A percentile compares a stretch with the other conserved stretches of the same genome.
Conservation (phyloP, 768 basidiomycete species). For the Lactarius evosmus region DNA sequence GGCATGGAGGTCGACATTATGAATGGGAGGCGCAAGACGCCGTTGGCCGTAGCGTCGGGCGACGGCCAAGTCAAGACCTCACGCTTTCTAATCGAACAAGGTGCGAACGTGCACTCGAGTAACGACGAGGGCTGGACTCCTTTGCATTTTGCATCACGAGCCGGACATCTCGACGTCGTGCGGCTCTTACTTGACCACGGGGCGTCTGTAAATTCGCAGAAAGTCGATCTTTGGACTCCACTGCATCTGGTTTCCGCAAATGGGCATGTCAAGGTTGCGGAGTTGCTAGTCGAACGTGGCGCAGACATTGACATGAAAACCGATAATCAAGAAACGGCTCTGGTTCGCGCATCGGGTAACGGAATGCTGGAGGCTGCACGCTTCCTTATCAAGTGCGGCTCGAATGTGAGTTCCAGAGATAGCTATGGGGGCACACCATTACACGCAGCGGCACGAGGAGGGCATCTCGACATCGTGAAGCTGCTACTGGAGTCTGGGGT, state of each 20-base stretch:
- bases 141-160: background rate
- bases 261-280: background rate
- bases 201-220: background rate
- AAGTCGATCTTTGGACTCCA: background rate
- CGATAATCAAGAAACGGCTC: background rate
- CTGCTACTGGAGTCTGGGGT: background rate
- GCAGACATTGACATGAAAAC: background rate
- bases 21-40: too few relatives aligned
- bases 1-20: too few relatives aligned
- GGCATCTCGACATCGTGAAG: background rate
- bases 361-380: background rate
- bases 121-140: too few relatives aligned
- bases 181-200: background rate
- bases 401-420: background rate
- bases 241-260: rapidly evolving
- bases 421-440: background rate
- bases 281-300: background rate
- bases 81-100: too few relatives aligned
- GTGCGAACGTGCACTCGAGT: too few relatives aligned
- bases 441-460: background rate
- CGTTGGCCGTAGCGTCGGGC: too few relatives aligned
- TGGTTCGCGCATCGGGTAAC: background rate
- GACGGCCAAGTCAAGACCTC: too few relatives aligned
- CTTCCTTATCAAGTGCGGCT: background rate
- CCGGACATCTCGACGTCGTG: background rate